Evolutionary conservation across 495 filamentous ascomycete species (phyloP).

Genomic region (Xylaria longipes): DNA sequence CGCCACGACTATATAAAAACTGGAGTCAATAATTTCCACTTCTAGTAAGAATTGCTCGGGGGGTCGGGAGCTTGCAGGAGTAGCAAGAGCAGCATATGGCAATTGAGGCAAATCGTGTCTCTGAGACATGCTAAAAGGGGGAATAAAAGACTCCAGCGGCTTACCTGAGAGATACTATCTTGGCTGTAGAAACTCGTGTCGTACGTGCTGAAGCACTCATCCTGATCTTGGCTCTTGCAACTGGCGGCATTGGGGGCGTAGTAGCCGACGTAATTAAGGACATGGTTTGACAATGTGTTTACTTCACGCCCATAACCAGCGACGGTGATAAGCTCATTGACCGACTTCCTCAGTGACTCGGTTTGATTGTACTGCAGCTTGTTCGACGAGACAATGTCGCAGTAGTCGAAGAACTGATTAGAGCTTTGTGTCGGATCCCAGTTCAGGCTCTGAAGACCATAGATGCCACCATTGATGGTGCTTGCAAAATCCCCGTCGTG

Average conservation of each 20-base stretch:
- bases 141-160: too few species aligned
- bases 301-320: slow-evolving; percentile 63
- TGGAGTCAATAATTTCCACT: too few species aligned
- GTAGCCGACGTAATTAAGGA: slow-evolving; percentile 73
- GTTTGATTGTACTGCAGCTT: slow-evolving; percentile 55
- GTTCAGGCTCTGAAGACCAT: slow-evolving; percentile 65
- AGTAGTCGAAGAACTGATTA: slow-evolving; percentile 63
- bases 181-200: slow-evolving; percentile 58
- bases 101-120: too few species aligned
- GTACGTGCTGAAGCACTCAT: slow-evolving; percentile 61
- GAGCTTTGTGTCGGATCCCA: slow-evolving; percentile 71
- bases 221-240: slow-evolving; percentile 48
- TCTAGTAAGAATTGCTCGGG: too few species aligned
- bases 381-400: slow-evolving; percentile 60
- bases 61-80: too few species aligned
- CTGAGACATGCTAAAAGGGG: too few species aligned
- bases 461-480: slow-evolving; percentile 57
- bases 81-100: too few species aligned
- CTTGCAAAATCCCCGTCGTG: slow-evolving; percentile 68
- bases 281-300: slow-evolving; percentile 54
- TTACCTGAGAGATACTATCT: slow-evolving; percentile 56
- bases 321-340: slow-evolving; percentile 54
- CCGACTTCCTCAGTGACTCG: slow-evolving; percentile 44
- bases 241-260: slow-evolving; percentile 50
- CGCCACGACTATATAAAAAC: too few species aligned